These are phyloP conservation scores for Helianthus tuberosus DNA, from an alignment of 129 eudicot species.

Conservation along the genomic window DNA sequence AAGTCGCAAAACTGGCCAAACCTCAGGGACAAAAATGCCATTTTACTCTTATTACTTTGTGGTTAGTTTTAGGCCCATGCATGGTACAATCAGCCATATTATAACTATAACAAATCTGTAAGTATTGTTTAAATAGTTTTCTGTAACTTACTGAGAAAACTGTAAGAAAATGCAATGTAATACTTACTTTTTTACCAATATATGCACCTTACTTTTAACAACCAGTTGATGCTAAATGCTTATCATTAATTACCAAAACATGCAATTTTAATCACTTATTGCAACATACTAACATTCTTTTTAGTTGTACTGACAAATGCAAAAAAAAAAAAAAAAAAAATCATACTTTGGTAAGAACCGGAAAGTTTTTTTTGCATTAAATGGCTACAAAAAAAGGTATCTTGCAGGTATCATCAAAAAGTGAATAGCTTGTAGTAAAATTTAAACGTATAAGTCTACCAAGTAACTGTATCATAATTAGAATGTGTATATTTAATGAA, in stretches of 20 bases:
- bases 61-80: not conserved
- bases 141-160: not conserved
- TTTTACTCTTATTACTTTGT: not conserved
- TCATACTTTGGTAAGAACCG: not conserved
- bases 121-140: not conserved
- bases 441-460: not conserved
- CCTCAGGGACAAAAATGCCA: no score
- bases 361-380: not conserved
- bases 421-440: not conserved
- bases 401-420: not conserved
- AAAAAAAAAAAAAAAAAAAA: not conserved
- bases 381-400: not conserved
- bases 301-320: not conserved
- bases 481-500: not conserved
- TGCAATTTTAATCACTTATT: not conserved
- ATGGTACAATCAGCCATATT: constrained; percentile 5
- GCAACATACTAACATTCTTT: not conserved
- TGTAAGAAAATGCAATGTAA: not conserved
- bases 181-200: not conserved
- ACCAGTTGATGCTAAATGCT: not conserved
- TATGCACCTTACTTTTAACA: not conserved
- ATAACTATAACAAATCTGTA: not conserved
- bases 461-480: not conserved
- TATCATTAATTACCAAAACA: not conserved
- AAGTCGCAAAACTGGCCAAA: no score